A percentile compares a stretch with the other conserved stretches of the same genome.
Conservation (phyloP, 2,329 filamentous ascomycete genomes). For the Falciphora oryzae region DNA sequence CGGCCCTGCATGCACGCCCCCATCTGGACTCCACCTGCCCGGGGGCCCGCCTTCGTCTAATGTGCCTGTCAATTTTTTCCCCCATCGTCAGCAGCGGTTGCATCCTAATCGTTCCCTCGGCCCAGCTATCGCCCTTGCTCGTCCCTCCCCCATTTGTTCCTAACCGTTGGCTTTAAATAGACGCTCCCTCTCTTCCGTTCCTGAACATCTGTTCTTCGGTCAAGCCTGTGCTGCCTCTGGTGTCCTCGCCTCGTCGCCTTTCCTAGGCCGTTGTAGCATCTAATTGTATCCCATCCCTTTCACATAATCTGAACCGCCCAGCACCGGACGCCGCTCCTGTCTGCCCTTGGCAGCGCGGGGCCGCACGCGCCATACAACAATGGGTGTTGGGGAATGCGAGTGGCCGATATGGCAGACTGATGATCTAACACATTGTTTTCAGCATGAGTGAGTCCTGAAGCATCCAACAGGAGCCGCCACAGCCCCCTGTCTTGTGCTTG, state of each 20-base stretch:
- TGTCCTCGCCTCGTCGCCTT: too few species aligned
- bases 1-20: not conserved
- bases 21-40: not conserved
- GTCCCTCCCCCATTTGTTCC: not conserved
- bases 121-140: not conserved
- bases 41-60: not conserved
- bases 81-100: not conserved
- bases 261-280: not conserved
- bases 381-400: slow-evolving; percentile 48
- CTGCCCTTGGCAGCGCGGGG: slow-evolving; percentile 5
- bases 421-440: slow-evolving; percentile 59
- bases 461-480: too few species aligned
- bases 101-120: not conserved
- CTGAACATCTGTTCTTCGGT: not conserved
- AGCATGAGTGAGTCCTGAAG: slow-evolving; percentile 55
- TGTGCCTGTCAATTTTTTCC: not conserved
- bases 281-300: not conserved
- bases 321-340: slow-evolving; percentile 4
- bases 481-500: slow-evolving; percentile 10
- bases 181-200: not conserved
- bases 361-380: slow-evolving; percentile 17
- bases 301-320: not conserved
- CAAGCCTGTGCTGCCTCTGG: not conserved
- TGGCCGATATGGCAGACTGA: slow-evolving; percentile 58
- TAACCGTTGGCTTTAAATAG: not conserved